phyloP scores from a whole-genome alignment of 2,329 filamentous ascomycete genomes.

The Bipolaris bicolor region DNA sequence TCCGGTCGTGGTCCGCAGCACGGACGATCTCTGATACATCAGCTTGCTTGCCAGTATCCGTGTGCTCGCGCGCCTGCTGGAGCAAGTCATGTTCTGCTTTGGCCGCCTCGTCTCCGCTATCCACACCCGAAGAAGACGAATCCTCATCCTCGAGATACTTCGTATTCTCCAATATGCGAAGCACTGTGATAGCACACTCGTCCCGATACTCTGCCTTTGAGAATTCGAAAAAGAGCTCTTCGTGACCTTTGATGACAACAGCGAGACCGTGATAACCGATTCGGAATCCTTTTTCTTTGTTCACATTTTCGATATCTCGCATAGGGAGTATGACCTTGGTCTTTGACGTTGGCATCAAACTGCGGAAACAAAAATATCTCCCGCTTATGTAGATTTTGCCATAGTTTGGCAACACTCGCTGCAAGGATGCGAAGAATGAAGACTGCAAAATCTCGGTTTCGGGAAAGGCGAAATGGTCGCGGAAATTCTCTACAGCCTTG shows the following conservation, averaged over 20 bases:
- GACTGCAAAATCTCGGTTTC: slow-evolving; percentile 82
- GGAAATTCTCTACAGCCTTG: slow-evolving; percentile 72
- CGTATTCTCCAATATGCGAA: slow-evolving; percentile 75
- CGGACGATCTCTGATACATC: slow-evolving; percentile 39
- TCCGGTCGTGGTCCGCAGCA: slow-evolving; percentile 58
- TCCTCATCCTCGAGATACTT: slow-evolving; percentile 74
- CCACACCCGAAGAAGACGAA: slow-evolving; percentile 70
- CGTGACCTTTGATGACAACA: slow-evolving; percentile 89
- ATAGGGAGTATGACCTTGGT: slow-evolving; percentile 92
- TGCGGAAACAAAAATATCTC: slow-evolving; percentile 88
- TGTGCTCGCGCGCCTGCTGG: slow-evolving; percentile 69
- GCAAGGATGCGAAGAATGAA: slow-evolving; percentile 90
- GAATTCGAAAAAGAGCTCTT: slow-evolving; percentile 97
- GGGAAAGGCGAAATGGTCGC: slow-evolving; percentile 88
- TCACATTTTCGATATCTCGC: slow-evolving; percentile 88
- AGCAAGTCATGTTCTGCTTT: slow-evolving; percentile 82
- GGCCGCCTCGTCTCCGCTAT: slow-evolving; percentile 73
- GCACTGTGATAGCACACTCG: slow-evolving; percentile 82
- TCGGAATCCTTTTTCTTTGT: slow-evolving; percentile 93
- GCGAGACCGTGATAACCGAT: slow-evolving; percentile 91
- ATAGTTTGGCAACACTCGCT: slow-evolving; percentile 87
- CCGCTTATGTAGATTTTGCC: slow-evolving; percentile 96
- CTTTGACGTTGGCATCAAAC: slow-evolving; percentile 82
- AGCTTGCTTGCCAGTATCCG: slow-evolving; percentile 24
- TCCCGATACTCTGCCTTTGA: slow-evolving; percentile 77